Percentiles rank a stretch among this genome's conserved stretches.
Evolutionary conservation across 2,329 filamentous ascomycete genomes (phyloP).

Genomic region (Phaeosphaeria sp.): DNA sequence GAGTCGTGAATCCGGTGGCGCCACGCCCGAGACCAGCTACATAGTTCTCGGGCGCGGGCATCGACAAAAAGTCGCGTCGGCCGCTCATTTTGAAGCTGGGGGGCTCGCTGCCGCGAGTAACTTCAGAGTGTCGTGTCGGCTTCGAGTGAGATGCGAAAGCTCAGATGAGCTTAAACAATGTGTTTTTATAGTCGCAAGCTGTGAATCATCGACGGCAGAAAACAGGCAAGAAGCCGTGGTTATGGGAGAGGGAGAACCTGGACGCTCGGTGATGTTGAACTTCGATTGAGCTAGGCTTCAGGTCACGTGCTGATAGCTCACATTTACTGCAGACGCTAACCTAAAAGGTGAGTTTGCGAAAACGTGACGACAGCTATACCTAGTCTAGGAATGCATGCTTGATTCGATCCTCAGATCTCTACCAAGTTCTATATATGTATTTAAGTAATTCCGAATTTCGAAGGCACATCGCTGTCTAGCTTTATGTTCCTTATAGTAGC

Average conservation of each 20-base stretch:
- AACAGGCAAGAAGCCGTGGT: background rate
- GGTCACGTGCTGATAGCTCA: slow-evolving; percentile 23
- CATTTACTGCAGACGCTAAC: slow-evolving; percentile 16
- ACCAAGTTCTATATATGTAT: too few species aligned
- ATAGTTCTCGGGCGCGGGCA: slow-evolving; percentile 69
- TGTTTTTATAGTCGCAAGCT: too few species aligned
- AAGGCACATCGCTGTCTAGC: too few species aligned
- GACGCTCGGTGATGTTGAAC: too few species aligned
- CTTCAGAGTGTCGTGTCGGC: slow-evolving; percentile 1
- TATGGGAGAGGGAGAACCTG: background rate
- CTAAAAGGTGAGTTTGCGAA: slow-evolving; percentile 29
- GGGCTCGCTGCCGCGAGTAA: background rate
- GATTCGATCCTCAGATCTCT: too few species aligned
- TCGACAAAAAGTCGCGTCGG: slow-evolving; percentile 85
- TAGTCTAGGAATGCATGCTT: background rate
- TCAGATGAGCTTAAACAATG: background rate
- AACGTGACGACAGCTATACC: background rate
- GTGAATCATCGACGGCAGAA: too few species aligned
- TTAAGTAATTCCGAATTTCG: too few species aligned
- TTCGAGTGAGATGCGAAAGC: background rate
- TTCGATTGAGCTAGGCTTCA: slow-evolving; percentile 20
- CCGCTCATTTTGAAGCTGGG: slow-evolving; percentile 59
- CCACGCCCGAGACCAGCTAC: slow-evolving; percentile 97
- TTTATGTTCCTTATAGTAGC: too few species aligned
- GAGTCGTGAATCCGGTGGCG: slow-evolving; percentile 96